Conservation (phyloP, 495 filamentous ascomycete genomes). For the Annulohypoxylon bovei region DNA sequence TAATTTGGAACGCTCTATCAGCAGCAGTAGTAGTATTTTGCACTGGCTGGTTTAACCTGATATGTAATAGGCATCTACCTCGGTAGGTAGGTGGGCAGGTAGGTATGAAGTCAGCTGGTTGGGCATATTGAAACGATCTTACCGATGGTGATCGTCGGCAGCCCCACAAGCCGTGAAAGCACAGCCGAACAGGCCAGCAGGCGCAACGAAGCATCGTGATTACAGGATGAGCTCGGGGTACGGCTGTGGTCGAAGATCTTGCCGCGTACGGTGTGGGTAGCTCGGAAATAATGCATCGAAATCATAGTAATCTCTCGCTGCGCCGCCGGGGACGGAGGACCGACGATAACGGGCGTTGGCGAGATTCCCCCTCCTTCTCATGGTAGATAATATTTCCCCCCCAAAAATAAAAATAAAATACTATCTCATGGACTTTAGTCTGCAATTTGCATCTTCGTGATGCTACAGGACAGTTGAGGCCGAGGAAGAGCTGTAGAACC, state of each 20-base stretch:
- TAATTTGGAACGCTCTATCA: too few species aligned
- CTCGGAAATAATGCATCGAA: neutral
- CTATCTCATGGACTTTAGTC: neutral
- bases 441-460: neutral
- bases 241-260: slow-evolving; percentile 31
- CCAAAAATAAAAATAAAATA: neutral
- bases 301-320: neutral
- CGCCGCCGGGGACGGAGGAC: neutral
- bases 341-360: neutral
- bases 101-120: too few species aligned
- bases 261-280: neutral
- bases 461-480: neutral
- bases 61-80: neutral
- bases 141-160: slow-evolving; percentile 11
- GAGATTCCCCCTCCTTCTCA: neutral
- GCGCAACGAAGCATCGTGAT: slow-evolving; percentile 8
- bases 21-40: neutral
- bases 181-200: slow-evolving; percentile 1
- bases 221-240: slow-evolving; percentile 17
- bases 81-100: too few species aligned
- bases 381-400: too few species aligned
- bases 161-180: neutral
- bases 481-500: neutral
- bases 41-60: neutral
- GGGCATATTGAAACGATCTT: neutral